A percentile compares a stretch with the other conserved stretches of the same genome.
Conservation (phyloP, 2,329 filamentous ascomycete genomes). For the Saccharata proteae region DNA sequence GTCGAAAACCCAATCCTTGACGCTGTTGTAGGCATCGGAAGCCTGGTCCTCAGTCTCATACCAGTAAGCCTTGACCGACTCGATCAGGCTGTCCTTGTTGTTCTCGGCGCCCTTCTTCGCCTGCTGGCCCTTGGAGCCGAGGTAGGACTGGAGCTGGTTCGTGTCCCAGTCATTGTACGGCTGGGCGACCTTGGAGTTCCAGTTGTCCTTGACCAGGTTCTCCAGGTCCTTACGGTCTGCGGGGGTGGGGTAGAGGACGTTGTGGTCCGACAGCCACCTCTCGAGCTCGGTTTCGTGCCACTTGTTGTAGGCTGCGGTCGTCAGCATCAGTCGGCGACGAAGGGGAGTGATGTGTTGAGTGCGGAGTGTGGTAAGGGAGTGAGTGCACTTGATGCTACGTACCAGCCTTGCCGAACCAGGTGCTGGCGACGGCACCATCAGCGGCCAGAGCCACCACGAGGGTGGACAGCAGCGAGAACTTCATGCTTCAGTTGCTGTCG, state of each 20-base stretch:
- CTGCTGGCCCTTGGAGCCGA: slow-evolving; percentile 60
- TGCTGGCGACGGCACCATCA: slow-evolving; percentile 58
- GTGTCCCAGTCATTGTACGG: slow-evolving; percentile 71
- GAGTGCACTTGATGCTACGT: slow-evolving; percentile 24
- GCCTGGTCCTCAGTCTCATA: slow-evolving; percentile 68
- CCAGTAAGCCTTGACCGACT: slow-evolving; percentile 62
- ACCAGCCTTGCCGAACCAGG: slow-evolving; percentile 82
- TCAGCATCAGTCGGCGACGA: slow-evolving; percentile 5
- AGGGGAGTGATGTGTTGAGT: background rate
- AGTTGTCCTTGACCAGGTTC: slow-evolving; percentile 77
- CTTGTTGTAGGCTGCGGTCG: slow-evolving; percentile 73
- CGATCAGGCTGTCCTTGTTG: slow-evolving; percentile 55
- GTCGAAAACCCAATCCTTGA: slow-evolving; percentile 89
- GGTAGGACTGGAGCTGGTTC: slow-evolving; percentile 53
- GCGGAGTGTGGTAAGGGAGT: slow-evolving; percentile 1
- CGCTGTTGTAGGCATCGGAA: slow-evolving; percentile 55
- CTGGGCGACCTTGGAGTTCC: slow-evolving; percentile 62
- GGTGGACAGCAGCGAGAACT: slow-evolving; percentile 55
- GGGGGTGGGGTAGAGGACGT: slow-evolving; percentile 79
- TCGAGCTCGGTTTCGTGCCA: slow-evolving; percentile 98
- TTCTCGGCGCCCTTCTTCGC: slow-evolving; percentile 53
- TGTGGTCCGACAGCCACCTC: slow-evolving; percentile 87
- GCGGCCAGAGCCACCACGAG: slow-evolving; percentile 61
- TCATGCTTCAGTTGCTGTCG: slow-evolving; percentile 47
- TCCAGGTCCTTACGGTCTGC: slow-evolving; percentile 93